Evolutionary conservation across 2,329 filamentous ascomycete genomes (phyloP).

Genomic region (Metarhizium sp.): DNA sequence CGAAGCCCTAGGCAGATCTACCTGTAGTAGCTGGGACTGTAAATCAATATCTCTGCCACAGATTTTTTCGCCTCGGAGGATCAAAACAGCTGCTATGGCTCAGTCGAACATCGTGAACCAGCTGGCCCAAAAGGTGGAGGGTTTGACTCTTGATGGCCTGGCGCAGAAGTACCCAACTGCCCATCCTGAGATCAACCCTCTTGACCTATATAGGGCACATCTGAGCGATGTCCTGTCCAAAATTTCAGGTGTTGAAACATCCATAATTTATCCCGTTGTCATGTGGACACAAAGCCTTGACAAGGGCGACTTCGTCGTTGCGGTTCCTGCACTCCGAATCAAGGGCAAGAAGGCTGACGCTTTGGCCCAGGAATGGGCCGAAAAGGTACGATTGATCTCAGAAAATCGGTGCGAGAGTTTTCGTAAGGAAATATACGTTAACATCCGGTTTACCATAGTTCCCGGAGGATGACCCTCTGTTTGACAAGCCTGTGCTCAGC

Average conservation of each 20-base stretch:
- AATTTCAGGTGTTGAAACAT: conserved; percentile 60
- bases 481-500: conserved; percentile 58
- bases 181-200: conserved; percentile 61
- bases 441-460: conserved; percentile 37
- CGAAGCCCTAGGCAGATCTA: not conserved
- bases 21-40: not conserved
- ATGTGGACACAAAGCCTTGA: conserved; percentile 73
- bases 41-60: not conserved
- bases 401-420: not conserved
- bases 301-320: conserved; percentile 72
- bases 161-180: conserved; percentile 38
- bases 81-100: conserved; percentile 1
- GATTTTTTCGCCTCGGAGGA: not conserved
- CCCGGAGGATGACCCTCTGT: conserved; percentile 63
- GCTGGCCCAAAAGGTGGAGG: conserved; percentile 8
- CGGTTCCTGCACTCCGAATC: conserved; percentile 69
- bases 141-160: conserved; percentile 5
- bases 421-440: not conserved
- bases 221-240: conserved; percentile 59
- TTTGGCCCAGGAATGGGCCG: conserved; percentile 51
- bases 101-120: conserved; percentile 3
- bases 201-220: conserved; percentile 72
- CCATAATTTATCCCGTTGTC: conserved; percentile 65
- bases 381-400: conserved; percentile 37
- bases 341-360: conserved; percentile 60